phyloP scores from a whole-genome alignment of 148 eudicot genomes.

The Selenicereus undatus region DNA sequence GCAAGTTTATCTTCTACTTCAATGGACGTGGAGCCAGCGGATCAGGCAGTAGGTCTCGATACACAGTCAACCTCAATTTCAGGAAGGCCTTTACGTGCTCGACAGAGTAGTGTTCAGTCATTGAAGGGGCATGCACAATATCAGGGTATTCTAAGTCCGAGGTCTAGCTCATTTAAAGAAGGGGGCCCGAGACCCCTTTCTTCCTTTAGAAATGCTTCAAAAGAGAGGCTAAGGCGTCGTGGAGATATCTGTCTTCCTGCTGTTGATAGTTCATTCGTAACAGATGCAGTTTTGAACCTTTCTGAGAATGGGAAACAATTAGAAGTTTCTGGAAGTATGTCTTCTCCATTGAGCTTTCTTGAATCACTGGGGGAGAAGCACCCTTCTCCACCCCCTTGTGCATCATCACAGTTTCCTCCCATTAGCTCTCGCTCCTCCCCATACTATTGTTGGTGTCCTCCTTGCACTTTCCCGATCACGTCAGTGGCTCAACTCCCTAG shows the following conservation, averaged over 20 bases:
- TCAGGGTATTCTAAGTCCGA: slow-evolving; percentile 64
- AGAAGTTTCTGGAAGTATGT: slow-evolving; percentile 28
- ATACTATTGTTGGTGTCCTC: slow-evolving; percentile 95
- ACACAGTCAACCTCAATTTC: slow-evolving; percentile 31
- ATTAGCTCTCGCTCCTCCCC: slow-evolving; percentile 56
- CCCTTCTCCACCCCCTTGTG: slow-evolving; percentile 26
- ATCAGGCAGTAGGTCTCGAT: slow-evolving; percentile 24
- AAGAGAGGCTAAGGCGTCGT: slow-evolving; percentile 49
- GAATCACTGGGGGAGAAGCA: slow-evolving; percentile 47
- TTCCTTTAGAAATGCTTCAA: slow-evolving; percentile 41
- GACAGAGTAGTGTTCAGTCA: slow-evolving; percentile 39
- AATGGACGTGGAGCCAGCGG: slow-evolving; percentile 25
- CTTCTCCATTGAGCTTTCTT: slow-evolving; percentile 33
- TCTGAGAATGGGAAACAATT: slow-evolving; percentile 30
- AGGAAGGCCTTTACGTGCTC: slow-evolving; percentile 41
- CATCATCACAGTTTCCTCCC: slow-evolving; percentile 41
- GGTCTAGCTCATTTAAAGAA: slow-evolving; percentile 61
- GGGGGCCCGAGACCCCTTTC: slow-evolving; percentile 38
- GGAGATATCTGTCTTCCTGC: slow-evolving; percentile 42
- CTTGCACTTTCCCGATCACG: slow-evolving; percentile 47
- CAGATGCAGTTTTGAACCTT: slow-evolving; percentile 27
- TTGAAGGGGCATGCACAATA: slow-evolving; percentile 34
- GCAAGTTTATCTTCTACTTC: slow-evolving; percentile 17
- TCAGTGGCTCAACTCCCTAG: slow-evolving; percentile 39
- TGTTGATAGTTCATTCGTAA: slow-evolving; percentile 19